Base-by-base conservation (phyloP, 2,329 filamentous ascomycete genomes). In the Ophiocordyceps sinensis region DNA sequence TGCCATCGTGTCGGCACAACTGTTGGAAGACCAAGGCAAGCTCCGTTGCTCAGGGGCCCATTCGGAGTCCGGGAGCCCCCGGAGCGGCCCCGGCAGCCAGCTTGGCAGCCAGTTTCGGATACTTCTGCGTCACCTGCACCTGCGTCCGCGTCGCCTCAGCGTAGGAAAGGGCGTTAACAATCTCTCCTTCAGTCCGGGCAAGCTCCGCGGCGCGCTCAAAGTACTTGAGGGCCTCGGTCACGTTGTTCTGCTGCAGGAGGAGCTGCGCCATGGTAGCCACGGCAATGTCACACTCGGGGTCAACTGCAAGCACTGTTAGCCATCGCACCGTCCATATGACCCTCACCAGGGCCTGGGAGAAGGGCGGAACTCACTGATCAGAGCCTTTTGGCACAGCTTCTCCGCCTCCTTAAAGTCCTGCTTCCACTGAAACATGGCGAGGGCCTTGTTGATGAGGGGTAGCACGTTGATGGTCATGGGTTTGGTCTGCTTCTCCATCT, bases 251-350 rank as follows among this genome's bases (percentile, higher is more conserved):
- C 63, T 98, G 91, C 30, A 98, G 76, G 40, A 98, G 79, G 35
- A 98, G 77, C 65, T 98, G 91, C 11, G 91, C 91, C 86, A 98
- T 95, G 41, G 91, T 98, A 41, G 91, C 91, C 35, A 98, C 91
- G 35, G 91, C 91, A 56, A 98, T 98, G 56, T 98, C 91, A 59
- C 91, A 98, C 62, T 98, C 91, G 23, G 91, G 91, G 56, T 98
- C 91, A 60, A 98, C 88, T 94, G 52, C 34, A 23, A 14, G 12
- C 14, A 41, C 6, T 5, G 54, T 71, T 56, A 70, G 66, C 41
- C 47, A 47, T 37, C 10, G 38, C 19, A 34, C 3, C 15, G 2
- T 10, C 11, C 9, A 17, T 3, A 15, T 7, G 30, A 35, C 9
- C 17, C 32, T 10, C 8, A 17, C 42, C 36, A 31, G 19, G 15